phyloP scores from a whole-genome alignment of 2,329 filamentous ascomycete genomes.

The Herpomyces periplanetae region DNA sequence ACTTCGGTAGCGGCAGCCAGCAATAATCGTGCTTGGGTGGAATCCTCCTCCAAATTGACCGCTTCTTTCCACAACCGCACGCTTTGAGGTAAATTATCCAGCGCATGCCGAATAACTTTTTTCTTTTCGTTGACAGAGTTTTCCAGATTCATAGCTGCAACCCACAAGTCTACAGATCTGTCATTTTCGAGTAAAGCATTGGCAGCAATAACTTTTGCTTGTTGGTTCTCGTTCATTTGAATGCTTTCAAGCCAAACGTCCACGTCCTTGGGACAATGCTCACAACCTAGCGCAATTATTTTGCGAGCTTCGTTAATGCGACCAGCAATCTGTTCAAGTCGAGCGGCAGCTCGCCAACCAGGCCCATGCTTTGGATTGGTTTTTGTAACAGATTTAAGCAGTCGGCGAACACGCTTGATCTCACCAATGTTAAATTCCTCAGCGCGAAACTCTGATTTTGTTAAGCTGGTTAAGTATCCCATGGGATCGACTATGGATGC shows the following conservation, averaged over 20 bases:
- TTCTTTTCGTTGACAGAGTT: conserved; percentile 49
- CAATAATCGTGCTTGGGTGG: conserved; percentile 47
- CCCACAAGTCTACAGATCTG: conserved; percentile 56
- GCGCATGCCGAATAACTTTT: conserved; percentile 53
- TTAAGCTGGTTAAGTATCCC: conserved; percentile 71
- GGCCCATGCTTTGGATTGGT: conserved; percentile 81
- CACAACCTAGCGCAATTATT: conserved; percentile 51
- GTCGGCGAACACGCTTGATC: conserved; percentile 59
- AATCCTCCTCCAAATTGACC: conserved; percentile 71
- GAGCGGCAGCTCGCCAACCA: conserved; percentile 75
- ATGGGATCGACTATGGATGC: conserved; percentile 74
- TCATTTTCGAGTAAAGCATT: conserved; percentile 74
- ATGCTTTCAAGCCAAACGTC: conserved; percentile 93
- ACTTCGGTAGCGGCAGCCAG: conserved; percentile 83
- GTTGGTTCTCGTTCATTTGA: conserved; percentile 37
- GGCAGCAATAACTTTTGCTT: conserved; percentile 77
- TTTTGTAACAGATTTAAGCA: conserved; percentile 86
- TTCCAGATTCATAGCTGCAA: conserved; percentile 77
- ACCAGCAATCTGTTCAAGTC: conserved; percentile 64
- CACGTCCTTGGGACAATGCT: conserved; percentile 66
- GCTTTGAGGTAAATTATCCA: conserved; percentile 72
- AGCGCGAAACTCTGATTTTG: conserved; percentile 37
- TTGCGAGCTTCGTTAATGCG: conserved; percentile 63
- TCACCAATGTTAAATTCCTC: conserved; percentile 60
- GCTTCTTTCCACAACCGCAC: conserved; percentile 94